Evolutionary conservation across 106 monocot species (phyloP), one percentile per base, ranked within the genome.

Genomic region (Platanthera zijinensis): DNA sequence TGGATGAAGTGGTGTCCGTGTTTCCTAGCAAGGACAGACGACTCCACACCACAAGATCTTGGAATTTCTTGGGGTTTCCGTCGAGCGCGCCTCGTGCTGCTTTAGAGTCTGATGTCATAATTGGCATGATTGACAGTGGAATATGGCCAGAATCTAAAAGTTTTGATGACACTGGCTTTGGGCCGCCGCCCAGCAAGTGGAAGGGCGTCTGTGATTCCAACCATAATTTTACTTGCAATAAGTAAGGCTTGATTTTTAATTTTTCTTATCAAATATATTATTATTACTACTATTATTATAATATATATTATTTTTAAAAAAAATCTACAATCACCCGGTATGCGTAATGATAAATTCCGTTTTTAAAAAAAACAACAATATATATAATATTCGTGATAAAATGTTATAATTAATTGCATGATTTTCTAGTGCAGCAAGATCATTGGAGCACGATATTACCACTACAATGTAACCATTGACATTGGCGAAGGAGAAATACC

Each of bases 141-240:
- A 84, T 80, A 14, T 85, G 85, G 85, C 84, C 78, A 2, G 81
- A 85, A 19, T 85, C 85, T 32, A 64, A 81, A 8, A 81, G 81
- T 70, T 85, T 85, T 17, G 66, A 14, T 2, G 82, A 85, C 56
- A 63, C 70, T n/a, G 85, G 85, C 14, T 57, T 85, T 22, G 85
- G 79, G 45, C 78, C 82, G 4, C 78, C 76, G 8, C 85, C 85
- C 0, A 51, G 25, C 13, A 81, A 68, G 63, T 85, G 85, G 81
- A 85, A 81, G 75, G 85, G 85, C 8, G 62, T 51, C 13, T 84
- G 84, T 77, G 66, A 73, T 10, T 72, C 76, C 12, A 39, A 10
- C 14, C 39, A 61, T 7, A 81, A 81, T 62, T 81, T 85, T 69
- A 81, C 81, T 5, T 85, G 85, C 71, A 85, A 85, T 70, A 84